These are phyloP conservation scores for Quercus rubra DNA, from an alignment of 306 rosid species.

Conservation along the genomic window DNA sequence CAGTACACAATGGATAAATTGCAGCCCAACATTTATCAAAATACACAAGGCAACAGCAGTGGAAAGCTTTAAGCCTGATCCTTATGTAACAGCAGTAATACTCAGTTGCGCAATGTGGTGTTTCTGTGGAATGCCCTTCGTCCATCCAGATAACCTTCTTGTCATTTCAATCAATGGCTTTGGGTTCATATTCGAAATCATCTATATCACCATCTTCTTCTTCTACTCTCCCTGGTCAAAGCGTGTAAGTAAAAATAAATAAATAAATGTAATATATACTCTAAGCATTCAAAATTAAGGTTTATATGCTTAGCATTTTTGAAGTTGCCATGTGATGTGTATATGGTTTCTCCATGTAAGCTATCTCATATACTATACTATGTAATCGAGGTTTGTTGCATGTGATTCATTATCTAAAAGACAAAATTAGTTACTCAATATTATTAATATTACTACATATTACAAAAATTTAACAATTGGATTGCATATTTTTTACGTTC, in stretches of 20 bases:
- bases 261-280: neutral
- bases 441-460: no score
- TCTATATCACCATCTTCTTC: conserved; percentile 40
- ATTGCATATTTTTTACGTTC: accelerated
- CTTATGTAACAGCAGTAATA: conserved; percentile 55
- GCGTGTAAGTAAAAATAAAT: conserved; percentile 35
- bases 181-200: conserved; percentile 49
- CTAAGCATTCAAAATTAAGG: no score
- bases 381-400: neutral
- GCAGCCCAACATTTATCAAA: conserved; percentile 69
- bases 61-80: conserved; percentile 79
- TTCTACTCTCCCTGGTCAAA: conserved; percentile 35
- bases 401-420: neutral
- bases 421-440: no score
- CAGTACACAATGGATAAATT: neutral
- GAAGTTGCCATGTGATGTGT: no score
- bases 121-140: conserved; percentile 65
- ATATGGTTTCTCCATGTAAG: no score
- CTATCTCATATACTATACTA: no score
- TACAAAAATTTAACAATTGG: no score
- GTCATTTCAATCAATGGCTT: conserved; percentile 61
- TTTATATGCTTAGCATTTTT: no score
- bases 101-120: conserved; percentile 71
- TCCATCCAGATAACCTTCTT: conserved; percentile 49
- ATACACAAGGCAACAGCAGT: conserved; percentile 56